Conservation (phyloP, 345 rosid species). For the Microcos paniculata region DNA sequence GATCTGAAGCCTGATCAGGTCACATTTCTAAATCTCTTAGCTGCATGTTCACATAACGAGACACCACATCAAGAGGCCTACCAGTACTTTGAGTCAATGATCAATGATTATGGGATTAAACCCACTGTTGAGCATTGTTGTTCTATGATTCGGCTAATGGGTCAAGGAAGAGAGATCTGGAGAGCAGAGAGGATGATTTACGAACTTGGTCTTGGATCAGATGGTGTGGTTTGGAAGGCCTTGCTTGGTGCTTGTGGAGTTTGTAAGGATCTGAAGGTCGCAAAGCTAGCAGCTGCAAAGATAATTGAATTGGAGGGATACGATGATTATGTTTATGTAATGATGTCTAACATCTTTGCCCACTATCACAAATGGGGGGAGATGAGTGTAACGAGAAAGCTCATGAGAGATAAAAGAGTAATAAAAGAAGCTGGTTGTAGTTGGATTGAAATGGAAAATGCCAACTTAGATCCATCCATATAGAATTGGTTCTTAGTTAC, state of each 20-base stretch:
- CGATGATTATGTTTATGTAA: slow-evolving; percentile 62
- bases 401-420: slow-evolving; percentile 57
- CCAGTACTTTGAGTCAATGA: slow-evolving; percentile 55
- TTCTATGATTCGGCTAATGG: slow-evolving; percentile 64
- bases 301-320: slow-evolving; percentile 47
- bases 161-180: slow-evolving; percentile 47
- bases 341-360: slow-evolving; percentile 61
- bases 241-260: slow-evolving; percentile 63
- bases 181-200: slow-evolving; percentile 45
- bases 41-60: slow-evolving; percentile 53
- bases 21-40: slow-evolving; percentile 72
- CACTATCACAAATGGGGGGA: slow-evolving; percentile 60
- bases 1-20: slow-evolving; percentile 59
- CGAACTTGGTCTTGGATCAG: slow-evolving; percentile 42
- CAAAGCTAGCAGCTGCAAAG: slow-evolving; percentile 48
- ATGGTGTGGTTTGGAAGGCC: slow-evolving; percentile 63
- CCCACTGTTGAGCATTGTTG: slow-evolving; percentile 73
- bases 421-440: slow-evolving; percentile 63
- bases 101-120: slow-evolving; percentile 51
- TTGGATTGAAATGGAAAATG: slow-evolving; percentile 56
- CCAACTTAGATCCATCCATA: background rate
- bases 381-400: slow-evolving; percentile 49
- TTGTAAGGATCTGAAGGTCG: slow-evolving; percentile 48
- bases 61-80: slow-evolving; percentile 38
- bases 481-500: background rate